These are phyloP conservation scores for Botrytis squamosa DNA, from an alignment of 2,329 filamentous ascomycete species.

Conservation along the genomic window DNA sequence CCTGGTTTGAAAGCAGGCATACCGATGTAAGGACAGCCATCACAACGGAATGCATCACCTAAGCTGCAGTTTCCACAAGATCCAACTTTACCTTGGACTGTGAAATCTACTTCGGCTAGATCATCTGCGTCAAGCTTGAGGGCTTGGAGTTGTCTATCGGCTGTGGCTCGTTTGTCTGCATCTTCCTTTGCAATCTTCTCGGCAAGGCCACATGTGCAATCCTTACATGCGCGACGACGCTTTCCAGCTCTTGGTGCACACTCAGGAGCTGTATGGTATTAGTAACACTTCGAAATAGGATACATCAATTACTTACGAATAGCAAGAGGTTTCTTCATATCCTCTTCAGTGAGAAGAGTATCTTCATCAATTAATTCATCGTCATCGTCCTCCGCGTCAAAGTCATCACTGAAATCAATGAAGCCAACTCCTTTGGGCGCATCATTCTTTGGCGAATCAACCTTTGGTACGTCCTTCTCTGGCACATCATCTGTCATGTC, in stretches of 20 bases:
- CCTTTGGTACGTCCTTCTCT: conserved; percentile 16
- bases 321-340: conserved; percentile 72
- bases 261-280: conserved; percentile 62
- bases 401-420: conserved; percentile 58
- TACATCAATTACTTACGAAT: conserved; percentile 64
- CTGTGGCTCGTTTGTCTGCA: conserved; percentile 59
- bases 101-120: conserved; percentile 90
- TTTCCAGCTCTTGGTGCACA: conserved; percentile 86
- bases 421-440: conserved; percentile 61
- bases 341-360: conserved; percentile 78
- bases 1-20: conserved; percentile 96
- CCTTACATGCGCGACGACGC: conserved; percentile 91
- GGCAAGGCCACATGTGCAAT: conserved; percentile 93
- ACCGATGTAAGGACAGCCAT: conserved; percentile 78
- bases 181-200: conserved; percentile 87
- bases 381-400: conserved; percentile 55
- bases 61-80: conserved; percentile 93
- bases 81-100: conserved; percentile 93
- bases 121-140: conserved; percentile 75
- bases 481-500: conserved; percentile 28
- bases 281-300: conserved; percentile 15
- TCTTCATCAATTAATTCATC: conserved; percentile 93
- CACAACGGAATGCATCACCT: conserved; percentile 83
- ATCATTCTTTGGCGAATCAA: conserved; percentile 1
- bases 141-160: conserved; percentile 62